Percentiles rank a stretch among this genome's conserved stretches.
These are phyloP conservation scores for Agarophyton chilense DNA, from an alignment of 23 red algal genomes.

Conservation along the genomic window DNA sequence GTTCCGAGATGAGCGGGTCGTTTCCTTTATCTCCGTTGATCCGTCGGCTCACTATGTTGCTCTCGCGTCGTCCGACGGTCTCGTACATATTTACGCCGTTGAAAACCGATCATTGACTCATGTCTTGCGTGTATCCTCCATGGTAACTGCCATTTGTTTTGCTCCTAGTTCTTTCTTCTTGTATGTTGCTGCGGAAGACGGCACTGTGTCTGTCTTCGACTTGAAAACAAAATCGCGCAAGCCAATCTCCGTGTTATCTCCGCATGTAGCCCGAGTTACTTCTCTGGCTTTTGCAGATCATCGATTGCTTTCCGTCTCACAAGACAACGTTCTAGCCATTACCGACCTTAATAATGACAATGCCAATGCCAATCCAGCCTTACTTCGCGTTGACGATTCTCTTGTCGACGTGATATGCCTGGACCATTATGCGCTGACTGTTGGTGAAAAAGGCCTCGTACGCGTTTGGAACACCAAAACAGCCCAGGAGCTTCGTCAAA, in stretches of 20 bases:
- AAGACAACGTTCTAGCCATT: constrained; percentile 17
- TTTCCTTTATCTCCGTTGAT: constrained; percentile 34
- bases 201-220: constrained; percentile 24
- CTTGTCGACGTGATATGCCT: constrained; percentile 32
- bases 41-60: constrained; percentile 41
- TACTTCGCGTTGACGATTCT: constrained; percentile 30
- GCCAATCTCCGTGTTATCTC: background rate
- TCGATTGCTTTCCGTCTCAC: constrained; percentile 27
- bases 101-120: constrained; percentile 28
- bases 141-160: constrained; percentile 40
- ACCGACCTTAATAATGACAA: background rate
- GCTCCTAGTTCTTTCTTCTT: background rate
- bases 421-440: constrained; percentile 10
- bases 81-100: constrained; percentile 43
- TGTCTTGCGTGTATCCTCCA: constrained; percentile 17
- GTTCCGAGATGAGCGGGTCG: constrained; percentile 32
- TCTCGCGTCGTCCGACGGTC: constrained; percentile 45
- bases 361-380: background rate
- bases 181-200: constrained; percentile 42
- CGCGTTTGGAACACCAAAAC: constrained; percentile 43
- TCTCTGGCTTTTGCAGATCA: constrained; percentile 18
- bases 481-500: background rate
- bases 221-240: constrained; percentile 32
- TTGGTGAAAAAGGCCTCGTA: constrained; percentile 1
- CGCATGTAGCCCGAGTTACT: constrained; percentile 38